phyloP scores from a whole-genome alignment of 257 asterid species.

The Solanum commersonii region DNA sequence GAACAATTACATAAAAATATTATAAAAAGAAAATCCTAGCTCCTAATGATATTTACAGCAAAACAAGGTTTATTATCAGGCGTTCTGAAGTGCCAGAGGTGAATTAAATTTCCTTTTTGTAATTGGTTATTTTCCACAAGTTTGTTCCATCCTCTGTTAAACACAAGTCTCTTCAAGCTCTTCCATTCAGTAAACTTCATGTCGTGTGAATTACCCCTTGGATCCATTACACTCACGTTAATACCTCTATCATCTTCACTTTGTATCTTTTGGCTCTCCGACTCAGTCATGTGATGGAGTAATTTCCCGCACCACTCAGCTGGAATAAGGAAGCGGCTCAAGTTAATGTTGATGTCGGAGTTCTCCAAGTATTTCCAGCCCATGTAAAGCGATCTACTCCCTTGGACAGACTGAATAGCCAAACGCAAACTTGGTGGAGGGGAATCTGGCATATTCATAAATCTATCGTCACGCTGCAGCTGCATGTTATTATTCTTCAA shows the following conservation, averaged over 20 bases:
- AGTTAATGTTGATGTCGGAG: neutral
- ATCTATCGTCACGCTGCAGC: neutral
- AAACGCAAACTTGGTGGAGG: neutral
- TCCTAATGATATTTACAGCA: neutral
- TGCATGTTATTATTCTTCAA: neutral
- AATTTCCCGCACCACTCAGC: neutral
- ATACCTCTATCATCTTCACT: neutral
- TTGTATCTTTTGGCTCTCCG: neutral
- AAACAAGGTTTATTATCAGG: neutral
- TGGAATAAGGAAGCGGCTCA: neutral
- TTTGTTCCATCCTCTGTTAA: neutral
- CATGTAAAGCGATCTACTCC: neutral
- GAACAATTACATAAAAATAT: neutral
- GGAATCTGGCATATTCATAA: neutral
- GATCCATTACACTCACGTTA: neutral
- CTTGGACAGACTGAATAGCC: neutral
- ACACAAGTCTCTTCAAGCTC: neutral
- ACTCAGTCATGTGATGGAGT: neutral
- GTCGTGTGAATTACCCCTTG: neutral
- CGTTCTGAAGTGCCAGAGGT: neutral
- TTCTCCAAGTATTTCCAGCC: neutral
- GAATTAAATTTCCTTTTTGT: neutral
- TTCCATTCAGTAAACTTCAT: neutral
- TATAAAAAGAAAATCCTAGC: neutral
- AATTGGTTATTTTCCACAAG: neutral